These are phyloP conservation scores for Dovyalis caffra DNA, from an alignment of 345 rosid species.

Conservation along the genomic window DNA sequence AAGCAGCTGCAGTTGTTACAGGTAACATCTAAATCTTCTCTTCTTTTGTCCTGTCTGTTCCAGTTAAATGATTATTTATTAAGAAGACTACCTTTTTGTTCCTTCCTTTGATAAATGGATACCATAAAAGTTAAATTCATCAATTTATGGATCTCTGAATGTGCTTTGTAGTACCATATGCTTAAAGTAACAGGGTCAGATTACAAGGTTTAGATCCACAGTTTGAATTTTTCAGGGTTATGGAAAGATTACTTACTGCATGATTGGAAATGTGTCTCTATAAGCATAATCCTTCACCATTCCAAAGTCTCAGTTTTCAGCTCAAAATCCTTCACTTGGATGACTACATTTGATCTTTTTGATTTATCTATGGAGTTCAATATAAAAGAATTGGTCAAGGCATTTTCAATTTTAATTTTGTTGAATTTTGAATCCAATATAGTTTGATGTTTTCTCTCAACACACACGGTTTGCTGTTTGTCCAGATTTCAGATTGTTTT, in stretches of 20 bases:
- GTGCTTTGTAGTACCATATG: too few species aligned
- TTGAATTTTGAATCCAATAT: background rate
- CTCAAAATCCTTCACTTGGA: background rate
- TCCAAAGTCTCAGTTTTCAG: background rate
- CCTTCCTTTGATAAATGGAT: background rate
- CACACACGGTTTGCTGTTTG: background rate
- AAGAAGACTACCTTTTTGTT: background rate
- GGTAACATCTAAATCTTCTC: slow-evolving; percentile 37
- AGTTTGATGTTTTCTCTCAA: background rate
- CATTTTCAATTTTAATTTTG: background rate
- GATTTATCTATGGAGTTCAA: background rate
- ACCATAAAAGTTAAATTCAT: background rate
- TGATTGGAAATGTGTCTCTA: background rate
- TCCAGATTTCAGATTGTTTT: background rate
- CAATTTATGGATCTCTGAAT: background rate
- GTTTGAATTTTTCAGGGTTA: background rate
- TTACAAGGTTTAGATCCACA: background rate
- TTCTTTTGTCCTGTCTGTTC: background rate
- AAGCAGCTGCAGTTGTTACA: slow-evolving; percentile 52
- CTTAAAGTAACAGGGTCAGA: too few species aligned
- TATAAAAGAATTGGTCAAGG: background rate
- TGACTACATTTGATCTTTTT: background rate
- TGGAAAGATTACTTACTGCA: background rate
- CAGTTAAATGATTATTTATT: background rate
- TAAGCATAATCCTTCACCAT: background rate